phyloP scores from a whole-genome alignment of 768 basidiomycete genomes.

The Calocybe gangraenosa region DNA sequence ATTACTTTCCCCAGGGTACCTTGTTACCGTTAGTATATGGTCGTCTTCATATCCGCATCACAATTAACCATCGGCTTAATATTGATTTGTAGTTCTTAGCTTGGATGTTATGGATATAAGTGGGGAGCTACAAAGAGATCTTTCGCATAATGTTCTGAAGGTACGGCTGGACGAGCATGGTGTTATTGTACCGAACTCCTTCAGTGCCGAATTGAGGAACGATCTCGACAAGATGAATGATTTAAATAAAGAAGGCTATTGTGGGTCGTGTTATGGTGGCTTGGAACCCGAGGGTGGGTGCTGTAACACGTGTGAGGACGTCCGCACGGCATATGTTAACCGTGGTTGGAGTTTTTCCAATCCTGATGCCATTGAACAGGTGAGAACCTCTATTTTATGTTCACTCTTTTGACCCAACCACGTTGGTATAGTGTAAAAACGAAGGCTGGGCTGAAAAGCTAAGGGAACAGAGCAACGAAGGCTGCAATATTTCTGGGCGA shows the following conservation, averaged over 20 bases:
- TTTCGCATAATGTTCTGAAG: slow-evolving; percentile 87
- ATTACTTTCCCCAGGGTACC: slow-evolving; percentile 95
- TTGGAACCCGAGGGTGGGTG: slow-evolving; percentile 72
- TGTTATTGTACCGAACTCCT: slow-evolving; percentile 48
- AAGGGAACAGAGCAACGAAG: slow-evolving; percentile 87
- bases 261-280: slow-evolving; percentile 97
- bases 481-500: slow-evolving; percentile 89
- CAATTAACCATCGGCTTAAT: background rate
- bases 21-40: slow-evolving; percentile 80
- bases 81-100: slow-evolving; percentile 66
- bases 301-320: slow-evolving; percentile 95
- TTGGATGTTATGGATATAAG: slow-evolving; percentile 98
- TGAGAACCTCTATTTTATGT: slow-evolving; percentile 32
- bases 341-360: slow-evolving; percentile 94
- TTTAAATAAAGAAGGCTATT: slow-evolving; percentile 60
- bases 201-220: slow-evolving; percentile 67
- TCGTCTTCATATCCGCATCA: slow-evolving; percentile 1
- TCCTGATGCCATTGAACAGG: slow-evolving; percentile 92
- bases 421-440: slow-evolving; percentile 63
- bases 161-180: slow-evolving; percentile 67
- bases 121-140: slow-evolving; percentile 88
- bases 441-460: slow-evolving; percentile 97
- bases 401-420: background rate
- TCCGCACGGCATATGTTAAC: slow-evolving; percentile 83
- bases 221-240: slow-evolving; percentile 81